Evolutionary conservation across 1,284 basidiomycete genomes (phyloP).

Genomic region (Leccinum griseonigrum): DNA sequence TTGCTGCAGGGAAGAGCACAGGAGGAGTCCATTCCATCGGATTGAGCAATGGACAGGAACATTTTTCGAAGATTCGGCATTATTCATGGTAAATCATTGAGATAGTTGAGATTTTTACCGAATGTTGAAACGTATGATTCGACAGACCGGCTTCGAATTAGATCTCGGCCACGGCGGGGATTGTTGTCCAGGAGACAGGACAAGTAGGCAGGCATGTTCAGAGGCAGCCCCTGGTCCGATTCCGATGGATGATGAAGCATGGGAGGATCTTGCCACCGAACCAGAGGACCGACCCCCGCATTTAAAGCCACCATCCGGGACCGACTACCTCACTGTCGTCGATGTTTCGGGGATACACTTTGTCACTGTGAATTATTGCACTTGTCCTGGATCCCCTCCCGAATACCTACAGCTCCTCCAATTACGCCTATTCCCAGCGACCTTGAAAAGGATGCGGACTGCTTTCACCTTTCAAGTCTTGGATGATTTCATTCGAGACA

Average conservation of each 20-base stretch:
- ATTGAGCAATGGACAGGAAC: background rate
- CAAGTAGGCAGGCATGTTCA: background rate
- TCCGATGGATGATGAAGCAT: background rate
- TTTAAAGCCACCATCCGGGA: background rate
- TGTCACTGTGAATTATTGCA: background rate
- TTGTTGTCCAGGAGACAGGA: background rate
- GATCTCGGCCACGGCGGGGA: background rate
- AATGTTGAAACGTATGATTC: background rate
- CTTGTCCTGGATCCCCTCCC: background rate
- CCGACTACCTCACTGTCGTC: background rate
- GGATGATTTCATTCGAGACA: slow-evolving; percentile 26
- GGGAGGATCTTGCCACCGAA: background rate
- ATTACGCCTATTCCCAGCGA: background rate
- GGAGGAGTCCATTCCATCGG: background rate
- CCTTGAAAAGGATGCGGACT: background rate
- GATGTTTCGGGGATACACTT: background rate
- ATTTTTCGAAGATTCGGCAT: background rate
- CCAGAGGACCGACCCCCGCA: background rate
- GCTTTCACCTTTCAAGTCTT: background rate
- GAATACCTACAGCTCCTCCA: background rate
- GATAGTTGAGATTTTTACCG: background rate
- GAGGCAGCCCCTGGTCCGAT: background rate
- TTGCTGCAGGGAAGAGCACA: background rate
- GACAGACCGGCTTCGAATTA: background rate
- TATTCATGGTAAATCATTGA: background rate